Evolutionary conservation across 768 basidiomycete genomes (phyloP).

Genomic region (Lactarius indigo): DNA sequence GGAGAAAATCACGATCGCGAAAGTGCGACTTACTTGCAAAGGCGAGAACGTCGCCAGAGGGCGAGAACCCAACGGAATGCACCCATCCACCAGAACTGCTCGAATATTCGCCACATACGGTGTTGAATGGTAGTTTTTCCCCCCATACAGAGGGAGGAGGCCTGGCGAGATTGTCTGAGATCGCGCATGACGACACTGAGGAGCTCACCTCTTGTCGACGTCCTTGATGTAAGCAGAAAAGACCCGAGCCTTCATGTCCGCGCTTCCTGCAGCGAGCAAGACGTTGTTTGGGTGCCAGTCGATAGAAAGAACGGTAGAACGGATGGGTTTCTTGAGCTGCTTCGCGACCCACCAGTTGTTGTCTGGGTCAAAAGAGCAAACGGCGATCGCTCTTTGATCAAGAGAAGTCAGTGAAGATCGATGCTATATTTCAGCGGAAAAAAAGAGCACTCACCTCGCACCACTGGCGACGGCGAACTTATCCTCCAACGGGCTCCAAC

Average conservation of each 20-base stretch:
- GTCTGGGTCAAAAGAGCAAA: slow-evolving; percentile 96
- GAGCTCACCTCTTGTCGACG: slow-evolving; percentile 78
- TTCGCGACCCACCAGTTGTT: slow-evolving; percentile 99
- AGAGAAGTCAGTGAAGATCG: slow-evolving; percentile 5
- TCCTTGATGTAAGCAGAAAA: slow-evolving; percentile 99
- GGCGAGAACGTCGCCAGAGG: slow-evolving; percentile 90
- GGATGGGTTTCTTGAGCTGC: slow-evolving; percentile 94
- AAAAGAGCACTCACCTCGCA: slow-evolving; percentile 59
- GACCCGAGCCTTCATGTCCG: slow-evolving; percentile 96
- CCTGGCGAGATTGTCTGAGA: slow-evolving; percentile 39
- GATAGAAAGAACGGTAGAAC: slow-evolving; percentile 88
- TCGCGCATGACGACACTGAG: background rate
- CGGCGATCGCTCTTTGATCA: slow-evolving; percentile 77
- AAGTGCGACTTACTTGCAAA: slow-evolving; percentile 73
- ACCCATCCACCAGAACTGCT: slow-evolving; percentile 96
- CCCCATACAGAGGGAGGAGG: slow-evolving; percentile 93
- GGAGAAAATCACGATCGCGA: background rate
- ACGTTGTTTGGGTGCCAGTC: slow-evolving; percentile 99
- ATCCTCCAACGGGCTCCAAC: slow-evolving; percentile 97
- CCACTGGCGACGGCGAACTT: slow-evolving; percentile 99
- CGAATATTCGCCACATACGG: slow-evolving; percentile 89
- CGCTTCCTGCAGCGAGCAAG: slow-evolving; percentile 92
- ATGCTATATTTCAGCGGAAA: background rate
- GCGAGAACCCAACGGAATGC: slow-evolving; percentile 92
- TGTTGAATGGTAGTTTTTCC: slow-evolving; percentile 97